Evolutionary conservation across 2,329 filamentous ascomycete species (phyloP).

Genomic region (Neopestalotiopsis clavispora): DNA sequence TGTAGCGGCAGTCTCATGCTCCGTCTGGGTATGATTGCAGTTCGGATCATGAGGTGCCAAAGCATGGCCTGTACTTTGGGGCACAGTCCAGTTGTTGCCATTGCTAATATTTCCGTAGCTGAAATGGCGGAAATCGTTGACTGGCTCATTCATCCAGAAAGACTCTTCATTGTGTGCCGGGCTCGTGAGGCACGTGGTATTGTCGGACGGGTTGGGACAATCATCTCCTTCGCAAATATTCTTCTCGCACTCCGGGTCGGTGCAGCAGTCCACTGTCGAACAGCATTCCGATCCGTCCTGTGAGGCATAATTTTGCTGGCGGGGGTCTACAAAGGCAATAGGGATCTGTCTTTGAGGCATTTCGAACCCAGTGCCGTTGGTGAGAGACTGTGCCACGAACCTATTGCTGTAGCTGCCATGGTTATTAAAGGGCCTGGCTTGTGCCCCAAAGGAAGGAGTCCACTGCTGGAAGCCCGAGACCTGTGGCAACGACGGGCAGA

Average conservation of each 20-base stretch:
- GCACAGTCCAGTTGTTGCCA: constrained; percentile 12
- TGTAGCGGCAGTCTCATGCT: constrained; percentile 35
- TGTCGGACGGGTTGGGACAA: constrained; percentile 31
- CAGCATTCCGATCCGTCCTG: constrained; percentile 27
- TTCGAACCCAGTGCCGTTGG: not conserved
- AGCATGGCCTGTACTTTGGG: constrained; percentile 14
- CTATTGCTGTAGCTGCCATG: no score
- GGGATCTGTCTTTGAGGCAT: no score
- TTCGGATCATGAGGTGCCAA: constrained; percentile 24
- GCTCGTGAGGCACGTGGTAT: constrained; percentile 32
- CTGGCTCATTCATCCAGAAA: no score
- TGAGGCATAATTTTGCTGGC: not conserved
- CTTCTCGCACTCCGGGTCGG: constrained; percentile 7
- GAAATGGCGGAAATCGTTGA: no score
- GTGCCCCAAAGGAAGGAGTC: no score
- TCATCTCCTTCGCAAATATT: constrained; percentile 32
- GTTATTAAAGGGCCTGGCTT: no score
- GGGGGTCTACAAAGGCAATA: no score
- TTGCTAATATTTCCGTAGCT: no score
- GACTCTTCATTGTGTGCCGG: constrained; percentile 11
- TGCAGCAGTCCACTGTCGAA: constrained; percentile 27
- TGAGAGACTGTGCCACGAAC: not conserved
- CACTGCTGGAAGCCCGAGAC: no score
- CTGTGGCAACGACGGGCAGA: not conserved
- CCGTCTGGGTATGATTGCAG: constrained; percentile 35